Evolutionary conservation across 345 rosid species (phyloP).

Genomic region (Eucalyptus sp.): DNA sequence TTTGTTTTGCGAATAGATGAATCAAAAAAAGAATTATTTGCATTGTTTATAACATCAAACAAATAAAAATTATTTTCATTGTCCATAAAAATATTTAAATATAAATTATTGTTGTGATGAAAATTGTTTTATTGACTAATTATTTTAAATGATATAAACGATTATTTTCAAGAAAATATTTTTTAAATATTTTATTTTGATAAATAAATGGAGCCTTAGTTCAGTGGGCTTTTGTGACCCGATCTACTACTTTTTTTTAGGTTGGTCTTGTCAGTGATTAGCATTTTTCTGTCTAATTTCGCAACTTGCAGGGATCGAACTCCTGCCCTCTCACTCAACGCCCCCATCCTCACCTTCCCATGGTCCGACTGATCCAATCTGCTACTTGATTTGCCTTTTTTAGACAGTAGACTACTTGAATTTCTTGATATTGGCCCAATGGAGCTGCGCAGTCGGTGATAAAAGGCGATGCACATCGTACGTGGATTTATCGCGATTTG

Average conservation of each 20-base stretch:
- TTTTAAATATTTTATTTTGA: too few relatives aligned
- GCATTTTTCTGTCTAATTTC: too few relatives aligned
- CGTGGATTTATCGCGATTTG: background rate
- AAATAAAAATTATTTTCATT: too few relatives aligned
- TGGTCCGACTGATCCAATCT: accelerated
- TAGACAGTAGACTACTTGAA: accelerated
- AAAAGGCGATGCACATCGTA: background rate
- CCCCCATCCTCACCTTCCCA: too few relatives aligned
- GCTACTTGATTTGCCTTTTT: background rate
- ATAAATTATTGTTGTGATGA: too few relatives aligned
- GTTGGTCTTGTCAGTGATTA: accelerated
- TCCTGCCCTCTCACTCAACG: too few relatives aligned
- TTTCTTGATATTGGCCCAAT: background rate
- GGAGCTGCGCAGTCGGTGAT: background rate
- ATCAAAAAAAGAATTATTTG: too few relatives aligned
- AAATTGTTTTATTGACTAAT: accelerated
- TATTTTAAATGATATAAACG: accelerated
- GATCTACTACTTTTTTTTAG: too few relatives aligned
- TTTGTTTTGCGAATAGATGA: accelerated
- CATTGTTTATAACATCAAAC: accelerated
- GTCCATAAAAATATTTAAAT: accelerated
- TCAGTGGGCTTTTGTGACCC: background rate
- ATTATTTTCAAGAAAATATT: too few relatives aligned
- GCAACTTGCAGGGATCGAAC: too few relatives aligned
- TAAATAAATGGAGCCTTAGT: too few relatives aligned